Percentiles rank a stretch among this genome's conserved stretches.
Evolutionary conservation across 257 asterid species (phyloP).

Genomic region (Echium plantagineum): DNA sequence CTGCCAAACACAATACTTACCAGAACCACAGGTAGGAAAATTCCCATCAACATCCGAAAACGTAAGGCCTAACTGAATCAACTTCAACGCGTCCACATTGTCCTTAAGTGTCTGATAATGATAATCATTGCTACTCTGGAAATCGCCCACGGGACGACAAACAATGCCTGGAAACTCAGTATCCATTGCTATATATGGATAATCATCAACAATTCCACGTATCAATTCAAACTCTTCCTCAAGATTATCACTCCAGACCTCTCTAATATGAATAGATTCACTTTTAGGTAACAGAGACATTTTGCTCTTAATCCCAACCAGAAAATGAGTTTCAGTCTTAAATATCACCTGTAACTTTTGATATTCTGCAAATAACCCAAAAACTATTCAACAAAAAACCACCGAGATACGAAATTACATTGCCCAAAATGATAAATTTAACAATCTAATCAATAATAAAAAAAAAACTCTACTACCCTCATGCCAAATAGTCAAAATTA

Average conservation of each 20-base stretch:
- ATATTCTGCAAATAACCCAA: neutral
- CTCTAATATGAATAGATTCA: neutral
- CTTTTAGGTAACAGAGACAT: neutral
- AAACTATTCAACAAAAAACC: too few species aligned
- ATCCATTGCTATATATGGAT: neutral
- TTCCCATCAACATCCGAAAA: neutral
- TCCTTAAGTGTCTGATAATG: neutral
- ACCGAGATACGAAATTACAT: too few species aligned
- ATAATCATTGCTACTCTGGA: neutral
- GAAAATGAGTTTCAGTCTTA: neutral
- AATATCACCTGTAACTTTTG: neutral
- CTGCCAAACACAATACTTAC: neutral
- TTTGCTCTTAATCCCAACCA: too few species aligned
- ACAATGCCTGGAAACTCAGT: neutral
- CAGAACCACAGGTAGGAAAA: neutral
- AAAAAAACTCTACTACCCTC: too few species aligned
- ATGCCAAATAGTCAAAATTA: too few species aligned
- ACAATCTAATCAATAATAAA: neutral
- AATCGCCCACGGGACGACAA: neutral
- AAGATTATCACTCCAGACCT: neutral
- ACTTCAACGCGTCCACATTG: neutral
- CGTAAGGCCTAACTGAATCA: neutral
- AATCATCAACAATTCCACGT: neutral
- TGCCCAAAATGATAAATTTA: neutral
- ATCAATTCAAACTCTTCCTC: neutral